Percentiles rank a stretch among this genome's conserved stretches.
Conservation (phyloP, 257 asterid genomes). For the Solanum lycopersicoides region DNA sequence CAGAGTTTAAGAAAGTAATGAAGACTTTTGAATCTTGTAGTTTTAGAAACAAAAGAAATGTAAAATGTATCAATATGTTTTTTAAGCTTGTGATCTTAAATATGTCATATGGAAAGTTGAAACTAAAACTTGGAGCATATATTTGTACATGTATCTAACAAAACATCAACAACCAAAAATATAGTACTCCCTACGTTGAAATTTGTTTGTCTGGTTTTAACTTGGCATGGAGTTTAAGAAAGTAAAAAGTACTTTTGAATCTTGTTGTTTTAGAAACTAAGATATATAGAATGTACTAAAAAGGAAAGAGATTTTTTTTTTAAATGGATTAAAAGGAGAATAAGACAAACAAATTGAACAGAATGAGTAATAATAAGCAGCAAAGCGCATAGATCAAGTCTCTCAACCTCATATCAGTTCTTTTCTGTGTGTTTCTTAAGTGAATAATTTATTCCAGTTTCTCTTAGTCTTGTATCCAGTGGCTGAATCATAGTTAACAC, state of each 20-base stretch:
- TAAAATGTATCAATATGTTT: not conserved
- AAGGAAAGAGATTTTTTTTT: too few relatives aligned
- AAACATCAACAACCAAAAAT: not conserved
- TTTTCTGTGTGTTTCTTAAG: not conserved
- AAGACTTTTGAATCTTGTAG: not conserved
- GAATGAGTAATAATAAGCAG: not conserved
- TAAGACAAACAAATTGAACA: not conserved
- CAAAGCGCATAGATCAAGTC: not conserved
- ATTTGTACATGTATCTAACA: not conserved
- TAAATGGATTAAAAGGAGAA: not conserved
- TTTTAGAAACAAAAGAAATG: not conserved
- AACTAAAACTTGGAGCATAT: too few relatives aligned
- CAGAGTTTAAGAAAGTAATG: not conserved
- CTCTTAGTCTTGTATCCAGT: not conserved
- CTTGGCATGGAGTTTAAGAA: too few relatives aligned
- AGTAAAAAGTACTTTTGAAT: too few relatives aligned
- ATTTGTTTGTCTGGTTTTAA: too few relatives aligned
- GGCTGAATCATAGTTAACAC: not conserved
- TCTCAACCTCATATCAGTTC: not conserved
- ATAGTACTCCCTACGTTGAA: not conserved
- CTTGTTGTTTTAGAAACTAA: too few relatives aligned
- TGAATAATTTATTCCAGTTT: not conserved
- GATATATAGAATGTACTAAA: too few relatives aligned
- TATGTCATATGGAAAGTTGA: not conserved
- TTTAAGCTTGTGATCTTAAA: not conserved